A percentile compares a stretch with the other conserved stretches of the same genome.
Evolutionary conservation across 1,139 yeast species (phyloP).

Genomic region (Magnusiomyces tetraspermus): DNA sequence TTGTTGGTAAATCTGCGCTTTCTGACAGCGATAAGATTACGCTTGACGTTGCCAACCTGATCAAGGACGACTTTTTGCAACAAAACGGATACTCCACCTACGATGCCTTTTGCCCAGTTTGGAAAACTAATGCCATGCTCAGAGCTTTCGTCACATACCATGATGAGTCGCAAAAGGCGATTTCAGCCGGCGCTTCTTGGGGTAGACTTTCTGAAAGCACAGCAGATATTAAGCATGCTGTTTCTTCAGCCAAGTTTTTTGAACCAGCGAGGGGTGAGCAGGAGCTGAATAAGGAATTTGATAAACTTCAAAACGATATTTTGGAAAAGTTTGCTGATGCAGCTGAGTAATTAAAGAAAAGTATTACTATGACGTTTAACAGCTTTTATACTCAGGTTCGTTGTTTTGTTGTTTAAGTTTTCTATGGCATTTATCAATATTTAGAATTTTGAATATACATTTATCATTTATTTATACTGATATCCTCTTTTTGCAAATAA

Average conservation of each 20-base stretch:
- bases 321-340: slow-evolving; percentile 93
- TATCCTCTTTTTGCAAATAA: too few species aligned
- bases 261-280: slow-evolving; percentile 89
- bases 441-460: too few species aligned
- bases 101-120: slow-evolving; percentile 98
- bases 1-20: slow-evolving; percentile 96
- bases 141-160: slow-evolving; percentile 81
- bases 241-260: slow-evolving; percentile 88
- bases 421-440: too few species aligned
- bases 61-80: slow-evolving; percentile 96
- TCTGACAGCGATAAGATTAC: slow-evolving; percentile 95
- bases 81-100: slow-evolving; percentile 98
- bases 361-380: neutral
- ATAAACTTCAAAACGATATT: slow-evolving; percentile 60
- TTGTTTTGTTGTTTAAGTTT: neutral
- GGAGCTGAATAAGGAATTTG: slow-evolving; percentile 67
- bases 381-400: neutral
- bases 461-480: too few species aligned
- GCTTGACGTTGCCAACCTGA: slow-evolving; percentile 79
- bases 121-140: slow-evolving; percentile 99
- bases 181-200: slow-evolving; percentile 92
- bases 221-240: slow-evolving; percentile 81
- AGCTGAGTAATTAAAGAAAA: slow-evolving; percentile 48
- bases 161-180: slow-evolving; percentile 97
- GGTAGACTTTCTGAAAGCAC: slow-evolving; percentile 82